Conservation (phyloP, 1,284 basidiomycete genomes). For the Mycosarcoma maydis region DNA sequence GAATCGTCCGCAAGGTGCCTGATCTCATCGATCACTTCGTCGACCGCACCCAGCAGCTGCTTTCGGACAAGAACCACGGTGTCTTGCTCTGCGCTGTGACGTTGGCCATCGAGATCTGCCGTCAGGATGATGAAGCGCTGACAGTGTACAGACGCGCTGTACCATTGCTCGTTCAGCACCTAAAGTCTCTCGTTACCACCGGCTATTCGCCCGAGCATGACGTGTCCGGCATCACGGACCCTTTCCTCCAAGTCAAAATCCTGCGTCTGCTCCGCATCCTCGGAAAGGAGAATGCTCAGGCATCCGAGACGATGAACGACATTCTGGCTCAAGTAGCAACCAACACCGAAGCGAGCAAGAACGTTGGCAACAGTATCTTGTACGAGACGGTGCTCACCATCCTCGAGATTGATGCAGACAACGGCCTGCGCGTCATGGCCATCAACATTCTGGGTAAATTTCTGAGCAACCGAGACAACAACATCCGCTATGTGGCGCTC, state of each 20-base stretch:
- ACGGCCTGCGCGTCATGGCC: slow-evolving; percentile 95
- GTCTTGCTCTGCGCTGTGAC: slow-evolving; percentile 93
- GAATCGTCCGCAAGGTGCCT: slow-evolving; percentile 95
- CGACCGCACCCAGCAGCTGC: slow-evolving; percentile 84
- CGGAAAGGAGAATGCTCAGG: slow-evolving; percentile 83
- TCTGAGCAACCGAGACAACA: slow-evolving; percentile 96
- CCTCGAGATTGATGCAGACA: slow-evolving; percentile 97
- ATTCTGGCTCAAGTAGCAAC: slow-evolving; percentile 98
- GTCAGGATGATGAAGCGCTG: slow-evolving; percentile 77
- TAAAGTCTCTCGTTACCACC: slow-evolving; percentile 94
- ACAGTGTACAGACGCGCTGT: slow-evolving; percentile 92
- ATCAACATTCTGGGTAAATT: slow-evolving; percentile 99
- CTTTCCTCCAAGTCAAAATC: slow-evolving; percentile 96
- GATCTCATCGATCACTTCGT: slow-evolving; percentile 95
- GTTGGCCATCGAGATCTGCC: slow-evolving; percentile 93
- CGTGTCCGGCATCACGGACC: slow-evolving; percentile 98
- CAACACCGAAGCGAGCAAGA: slow-evolving; percentile 97
- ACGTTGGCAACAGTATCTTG: slow-evolving; percentile 96
- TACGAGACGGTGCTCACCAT: slow-evolving; percentile 98
- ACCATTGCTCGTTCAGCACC: slow-evolving; percentile 89
- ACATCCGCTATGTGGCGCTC: slow-evolving; percentile 95
- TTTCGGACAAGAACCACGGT: slow-evolving; percentile 96
- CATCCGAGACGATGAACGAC: slow-evolving; percentile 96
- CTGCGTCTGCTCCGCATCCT: slow-evolving; percentile 90
- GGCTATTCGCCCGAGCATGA: slow-evolving; percentile 99